Evolutionary conservation across 2,329 filamentous ascomycete genomes (phyloP), one percentile per base, ranked within the genome.

Genomic region (Chaetomium strumarium): DNA sequence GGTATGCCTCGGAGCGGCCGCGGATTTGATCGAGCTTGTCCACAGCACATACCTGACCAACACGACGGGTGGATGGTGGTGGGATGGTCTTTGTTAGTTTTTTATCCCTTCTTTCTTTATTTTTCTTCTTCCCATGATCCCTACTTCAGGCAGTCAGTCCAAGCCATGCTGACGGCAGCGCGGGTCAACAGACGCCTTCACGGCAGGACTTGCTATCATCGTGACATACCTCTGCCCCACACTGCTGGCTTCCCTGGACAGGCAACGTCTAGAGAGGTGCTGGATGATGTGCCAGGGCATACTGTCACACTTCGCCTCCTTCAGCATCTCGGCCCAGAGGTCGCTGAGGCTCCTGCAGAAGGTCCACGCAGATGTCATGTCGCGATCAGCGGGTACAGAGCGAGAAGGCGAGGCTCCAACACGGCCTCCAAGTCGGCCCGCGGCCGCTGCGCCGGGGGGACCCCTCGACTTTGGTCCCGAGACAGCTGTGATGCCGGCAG

Each of bases 1-100:
- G 24, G 55, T 59, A 14, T 61, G 59, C 12, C 46, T 61, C 11
- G 41, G 46, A 2, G 44, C 56, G 3, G 59, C 59, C 3, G 55
- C 55, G 39, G 55, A 58, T 20, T 40, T 61, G 31, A 53, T 61
- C 14, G 57, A 59, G 11, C 49, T 60, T n/a, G 57, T 58, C 12
- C 50, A 58, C 30, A n/a, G 38, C 11, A 60, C 58, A 1, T 61
- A 60, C 17, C 48, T 49, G 12, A 57, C 58, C 1, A 52, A 54
- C 34, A 51, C 45, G 8, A 55, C 56, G 7, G 58, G 51, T 5
- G 59, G 58, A 12, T 61, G 59, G 59, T 61, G 59, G 55, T 61
- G 59, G 59, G 56, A 61, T 48, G 59, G 51, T 1, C 48, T 61
- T 5, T 61, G 59, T 61, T 51, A 30, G 57, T 14, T 42, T n/a